Base-by-base conservation (phyloP, 345 rosid species). In the Aquilaria malaccensis region DNA sequence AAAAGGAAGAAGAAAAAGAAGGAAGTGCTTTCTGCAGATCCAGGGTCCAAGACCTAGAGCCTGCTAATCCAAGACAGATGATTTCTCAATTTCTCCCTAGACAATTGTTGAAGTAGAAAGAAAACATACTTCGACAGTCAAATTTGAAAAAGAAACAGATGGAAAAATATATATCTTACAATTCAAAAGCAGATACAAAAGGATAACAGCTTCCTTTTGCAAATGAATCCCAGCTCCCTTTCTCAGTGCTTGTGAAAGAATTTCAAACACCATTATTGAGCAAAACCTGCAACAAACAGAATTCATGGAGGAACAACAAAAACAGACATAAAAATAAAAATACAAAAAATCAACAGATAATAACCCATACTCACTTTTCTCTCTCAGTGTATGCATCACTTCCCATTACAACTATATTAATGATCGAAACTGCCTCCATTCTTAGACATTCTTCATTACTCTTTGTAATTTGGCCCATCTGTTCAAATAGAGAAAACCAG, bases 361-460 rank as follows among this genome's bases (percentile, higher is more conserved):
- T 3, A 13, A 63, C 41, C 14, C 7, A 43, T 32, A 59, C 89
- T 80, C 73, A 94, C 99, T 64, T 79, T 81, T 81, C 92, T 74
- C 92, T 83, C 61, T 76, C 82, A 2, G 68, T 58, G 66, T 63
- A 80, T 43, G 87, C 89, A 79, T 78, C 69, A 62, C 76, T 77
- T 65, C 83, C 76, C 86, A 78, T 70, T 64, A 86, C 55, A 67
- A 94, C 75, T 74, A 79, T 62, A 77, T 83, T 94, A 97, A 94
- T 86, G 71, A 83, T 79, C 14, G 87, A 81, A 53, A 83, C 67
- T 56, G 95, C 96, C 77, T 84, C 96, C 56, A 80, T 62, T 68
- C 83, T 86, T 50, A 76, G 72, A 69, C 43, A 12, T 69, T 76
- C 85, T 67, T 94, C 86, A 41, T 71, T 70, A 69, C 76, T 72